These are phyloP conservation scores for Annulohypoxylon nitens DNA, from an alignment of 495 filamentous ascomycete genomes.

Conservation along the genomic window DNA sequence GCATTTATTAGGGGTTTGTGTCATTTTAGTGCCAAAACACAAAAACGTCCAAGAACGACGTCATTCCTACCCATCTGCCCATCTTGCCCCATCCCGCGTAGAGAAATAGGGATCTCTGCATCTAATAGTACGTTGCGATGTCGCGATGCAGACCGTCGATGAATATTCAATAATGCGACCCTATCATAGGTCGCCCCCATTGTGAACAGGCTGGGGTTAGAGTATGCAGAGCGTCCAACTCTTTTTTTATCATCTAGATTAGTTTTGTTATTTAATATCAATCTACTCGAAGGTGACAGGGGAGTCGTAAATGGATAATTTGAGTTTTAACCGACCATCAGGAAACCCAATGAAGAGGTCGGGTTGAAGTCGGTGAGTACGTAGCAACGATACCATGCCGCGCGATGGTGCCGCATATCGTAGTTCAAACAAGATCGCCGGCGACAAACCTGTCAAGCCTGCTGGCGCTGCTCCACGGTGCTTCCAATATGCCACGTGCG, in stretches of 20 bases:
- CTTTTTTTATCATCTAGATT: background rate
- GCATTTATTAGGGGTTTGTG: slow-evolving; percentile 22
- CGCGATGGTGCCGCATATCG: slow-evolving; percentile 6
- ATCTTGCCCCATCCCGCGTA: background rate
- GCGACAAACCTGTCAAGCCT: slow-evolving; percentile 8
- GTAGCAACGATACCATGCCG: background rate
- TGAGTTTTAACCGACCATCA: background rate
- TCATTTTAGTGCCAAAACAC: slow-evolving; percentile 12
- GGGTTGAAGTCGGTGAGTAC: slow-evolving; percentile 21
- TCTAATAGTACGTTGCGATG: slow-evolving; percentile 20
- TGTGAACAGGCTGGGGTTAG: background rate
- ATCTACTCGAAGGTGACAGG: background rate
- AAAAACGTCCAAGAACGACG: slow-evolving; percentile 8
- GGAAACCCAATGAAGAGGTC: background rate
- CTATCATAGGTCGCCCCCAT: slow-evolving; percentile 2
- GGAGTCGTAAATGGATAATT: slow-evolving; percentile 1
- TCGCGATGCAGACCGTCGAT: slow-evolving; percentile 8
- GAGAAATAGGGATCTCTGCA: slow-evolving; percentile 25
- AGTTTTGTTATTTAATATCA: background rate
- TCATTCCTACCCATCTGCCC: background rate
- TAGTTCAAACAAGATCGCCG: slow-evolving; percentile 32
- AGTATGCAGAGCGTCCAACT: background rate
- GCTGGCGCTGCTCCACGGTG: slow-evolving; percentile 9
- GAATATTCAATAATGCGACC: slow-evolving; percentile 17
- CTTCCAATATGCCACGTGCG: slow-evolving; percentile 30